A percentile compares a stretch with the other conserved stretches of the same genome.
Conservation (phyloP, 2,329 filamentous ascomycete species). For the Phialocephala subalpina region DNA sequence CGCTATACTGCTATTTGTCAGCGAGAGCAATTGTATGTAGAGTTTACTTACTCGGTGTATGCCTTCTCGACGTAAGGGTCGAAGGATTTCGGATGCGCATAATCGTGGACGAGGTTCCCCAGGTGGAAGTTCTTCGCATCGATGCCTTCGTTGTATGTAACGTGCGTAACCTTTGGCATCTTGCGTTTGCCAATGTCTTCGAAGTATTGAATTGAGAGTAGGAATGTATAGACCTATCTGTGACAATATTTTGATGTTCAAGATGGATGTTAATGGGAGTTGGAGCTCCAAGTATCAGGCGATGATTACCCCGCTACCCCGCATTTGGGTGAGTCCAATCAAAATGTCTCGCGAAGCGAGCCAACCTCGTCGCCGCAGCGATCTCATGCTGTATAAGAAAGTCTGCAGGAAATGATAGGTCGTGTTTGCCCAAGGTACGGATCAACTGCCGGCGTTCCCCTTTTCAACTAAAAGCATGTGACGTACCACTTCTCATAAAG, state of each 20-base stretch:
- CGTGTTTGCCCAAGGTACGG: too few species aligned
- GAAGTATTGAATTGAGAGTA: neutral
- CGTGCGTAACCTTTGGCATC: slow-evolving; percentile 29
- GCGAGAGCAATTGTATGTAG: neutral
- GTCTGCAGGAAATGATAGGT: too few species aligned
- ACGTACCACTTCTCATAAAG: too few species aligned
- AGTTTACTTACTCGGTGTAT: slow-evolving; percentile 33
- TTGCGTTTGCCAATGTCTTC: neutral
- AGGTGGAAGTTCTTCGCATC: slow-evolving; percentile 35
- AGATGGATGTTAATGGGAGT: neutral
- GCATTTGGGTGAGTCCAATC: neutral
- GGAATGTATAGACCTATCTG: neutral
- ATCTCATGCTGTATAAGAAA: too few species aligned
- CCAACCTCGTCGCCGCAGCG: too few species aligned
- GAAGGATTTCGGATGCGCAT: slow-evolving; percentile 27
- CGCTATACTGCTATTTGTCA: slow-evolving; percentile 22
- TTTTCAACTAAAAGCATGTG: too few species aligned
- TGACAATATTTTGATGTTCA: neutral
- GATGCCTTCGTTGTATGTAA: slow-evolving; percentile 34
- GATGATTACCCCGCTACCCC: slow-evolving; percentile 14
- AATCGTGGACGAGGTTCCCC: slow-evolving; percentile 37
- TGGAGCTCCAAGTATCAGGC: neutral
- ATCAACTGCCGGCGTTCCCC: too few species aligned
- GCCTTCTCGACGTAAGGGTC: slow-evolving; percentile 35
- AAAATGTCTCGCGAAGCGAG: too few species aligned